Base-by-base conservation (phyloP, 495 filamentous ascomycete genomes). In the Entonaema liquescens region DNA sequence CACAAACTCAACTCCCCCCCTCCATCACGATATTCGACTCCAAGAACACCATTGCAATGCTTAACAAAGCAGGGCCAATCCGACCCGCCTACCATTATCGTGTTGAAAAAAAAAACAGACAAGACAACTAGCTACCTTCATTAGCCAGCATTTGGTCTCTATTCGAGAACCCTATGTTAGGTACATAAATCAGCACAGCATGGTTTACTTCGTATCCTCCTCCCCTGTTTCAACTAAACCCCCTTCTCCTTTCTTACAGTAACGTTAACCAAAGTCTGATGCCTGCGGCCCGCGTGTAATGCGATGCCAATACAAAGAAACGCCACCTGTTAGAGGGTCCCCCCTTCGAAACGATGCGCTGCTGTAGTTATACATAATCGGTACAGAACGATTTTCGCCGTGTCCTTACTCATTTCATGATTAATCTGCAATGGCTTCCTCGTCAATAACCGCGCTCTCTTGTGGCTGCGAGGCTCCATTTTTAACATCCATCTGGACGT, bases 401-500 rank as follows among this genome's bases (percentile, higher is more conserved):
- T n/a, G 21, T 47, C 33, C 49, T 12, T 11, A 19, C 42, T 42
- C 23, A 13, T 19, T n/a, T 35, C 47, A 6, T 17, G 9, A 28
- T 60, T 71, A 78, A 57, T 80, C 78, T 29, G 71, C 60, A 44
- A 78, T 67, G 33, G 78, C 78, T 26, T 76, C 70, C 33, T 80
- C 78, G 50, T 79, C 75, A 15, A 53, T 35, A 2, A 67, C 17
- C 5, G 47, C 44, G 23, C 26, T 47, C 58, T 66, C 69, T 15
- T 69, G 74, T 28, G 65, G 71, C 19, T 58, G 38, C 36, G 44
- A 49, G 12, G 54, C 8, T 3, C 73, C 73, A 11, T 55, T 59
- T 63, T 79, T 77, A 7, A 60, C 52, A n/a, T 53, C 68, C 38
- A 66, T 65, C 44, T 75, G 74, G 19, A 82, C 75, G 68, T 92